Base-by-base conservation (phyloP, 768 basidiomycete genomes). In the Pulveroboletus frians region DNA sequence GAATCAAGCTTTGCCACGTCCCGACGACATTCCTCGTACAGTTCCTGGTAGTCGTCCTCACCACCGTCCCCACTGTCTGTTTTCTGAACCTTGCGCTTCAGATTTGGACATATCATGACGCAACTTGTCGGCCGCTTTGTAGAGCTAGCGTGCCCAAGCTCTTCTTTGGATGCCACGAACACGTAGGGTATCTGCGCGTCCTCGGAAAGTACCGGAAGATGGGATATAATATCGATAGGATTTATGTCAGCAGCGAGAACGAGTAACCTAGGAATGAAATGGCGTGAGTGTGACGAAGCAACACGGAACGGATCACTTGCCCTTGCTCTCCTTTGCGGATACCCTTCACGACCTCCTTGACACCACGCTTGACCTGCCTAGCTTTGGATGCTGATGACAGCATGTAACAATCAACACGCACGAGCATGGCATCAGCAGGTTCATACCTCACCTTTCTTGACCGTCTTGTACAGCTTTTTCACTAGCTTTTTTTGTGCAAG, bases 71-170 rank as follows among this genome's bases (percentile, higher is more conserved):
- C 83, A 5, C 67, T 71, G 14, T 72, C 76, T 58, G 86, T 84
- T 61, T 74, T 71, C 60, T 81, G 84, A 40, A 69, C 65, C 63
- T 83, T 87, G 67, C 80, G 82, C 66, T 90, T 89, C 65, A 81
- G 76, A 63, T 85, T 75, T 1, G 90, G 88, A 66, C 88, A 93
- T 45, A 98, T 76, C 83, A 99, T 88, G 5, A 99, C 94, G 68
- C 94, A 97, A 58, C 92, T 95, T 42, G 96, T 99, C 30, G 96
- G 95, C 58, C 96, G 85, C 73, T 99, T 99, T 38, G 96, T 99
- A 43, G 91, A 88, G 64, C 92, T 92, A 15, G 94, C 91, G 58
- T 88, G 85, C 0, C 96, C 96, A 26, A 99, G 84, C 63, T 95
- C 92, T 69, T 98, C 96, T 65, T 95, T 96, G 4, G 89, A 93